Percentiles rank a stretch among this genome's conserved stretches.
Conservation (phyloP, 495 filamentous ascomycete genomes). For the Neurospora sublineolata region DNA sequence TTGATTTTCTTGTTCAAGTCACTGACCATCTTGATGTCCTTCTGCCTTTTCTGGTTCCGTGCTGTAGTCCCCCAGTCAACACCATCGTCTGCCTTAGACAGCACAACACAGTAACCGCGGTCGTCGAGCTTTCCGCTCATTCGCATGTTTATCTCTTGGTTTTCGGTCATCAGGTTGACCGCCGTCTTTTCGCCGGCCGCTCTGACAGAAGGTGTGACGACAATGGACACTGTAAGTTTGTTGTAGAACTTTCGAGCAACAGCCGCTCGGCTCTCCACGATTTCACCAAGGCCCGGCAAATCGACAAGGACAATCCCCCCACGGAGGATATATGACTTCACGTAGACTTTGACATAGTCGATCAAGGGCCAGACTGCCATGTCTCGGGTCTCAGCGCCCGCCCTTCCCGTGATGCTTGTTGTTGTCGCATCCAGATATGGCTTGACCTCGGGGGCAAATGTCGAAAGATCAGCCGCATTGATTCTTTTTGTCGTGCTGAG, state of each 20-base stretch:
- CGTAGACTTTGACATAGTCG: slow-evolving; percentile 12
- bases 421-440: slow-evolving; percentile 10
- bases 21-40: background rate
- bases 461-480: background rate
- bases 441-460: slow-evolving; percentile 3
- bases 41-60: no score
- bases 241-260: slow-evolving; percentile 11
- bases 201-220: slow-evolving; percentile 11
- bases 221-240: slow-evolving; percentile 7
- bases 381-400: background rate
- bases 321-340: slow-evolving; percentile 11
- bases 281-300: slow-evolving; percentile 16
- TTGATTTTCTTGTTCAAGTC: background rate
- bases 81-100: slow-evolving; percentile 15
- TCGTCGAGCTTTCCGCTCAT: slow-evolving; percentile 16
- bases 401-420: background rate
- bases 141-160: slow-evolving; percentile 17
- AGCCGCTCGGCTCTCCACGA: slow-evolving; percentile 5
- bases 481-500: background rate
- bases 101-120: slow-evolving; percentile 12
- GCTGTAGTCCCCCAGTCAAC: slow-evolving; percentile 3
- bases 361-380: slow-evolving; percentile 16
- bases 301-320: slow-evolving; percentile 16
- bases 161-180: slow-evolving; percentile 10
- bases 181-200: slow-evolving; percentile 16